phyloP scores from a whole-genome alignment of 1,139 yeast species.

The Tardiomyces digboiensis region DNA sequence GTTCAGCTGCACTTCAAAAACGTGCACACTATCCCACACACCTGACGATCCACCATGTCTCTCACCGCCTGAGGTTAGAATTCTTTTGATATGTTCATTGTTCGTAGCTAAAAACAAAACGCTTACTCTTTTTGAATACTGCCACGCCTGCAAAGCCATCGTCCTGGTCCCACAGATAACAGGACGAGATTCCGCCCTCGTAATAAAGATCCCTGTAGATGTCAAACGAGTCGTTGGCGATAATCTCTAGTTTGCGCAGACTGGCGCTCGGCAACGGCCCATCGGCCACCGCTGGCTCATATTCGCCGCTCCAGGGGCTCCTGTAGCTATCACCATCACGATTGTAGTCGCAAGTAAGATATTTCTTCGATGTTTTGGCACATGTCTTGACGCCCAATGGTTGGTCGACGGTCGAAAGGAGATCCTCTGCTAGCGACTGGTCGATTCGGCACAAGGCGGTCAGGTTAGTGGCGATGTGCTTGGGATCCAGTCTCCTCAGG shows the following conservation, averaged over 20 bases:
- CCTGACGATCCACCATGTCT: constrained; percentile 34
- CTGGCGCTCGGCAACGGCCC: constrained; percentile 65
- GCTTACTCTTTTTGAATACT: constrained; percentile 68
- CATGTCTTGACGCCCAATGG: constrained; percentile 62
- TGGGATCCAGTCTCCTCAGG: constrained; percentile 79
- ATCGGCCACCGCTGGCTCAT: constrained; percentile 54
- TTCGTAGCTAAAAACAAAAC: constrained; percentile 8
- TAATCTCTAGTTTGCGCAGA: constrained; percentile 64
- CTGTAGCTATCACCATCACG: constrained; percentile 90
- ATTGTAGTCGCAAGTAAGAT: constrained; percentile 85
- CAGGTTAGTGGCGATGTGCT: constrained; percentile 52
- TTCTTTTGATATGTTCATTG: no score
- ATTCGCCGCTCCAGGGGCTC: constrained; percentile 85
- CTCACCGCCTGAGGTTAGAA: no score
- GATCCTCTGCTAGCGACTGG: constrained; percentile 82
- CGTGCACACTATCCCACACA: constrained; percentile 90
- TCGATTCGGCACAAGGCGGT: constrained; percentile 61
- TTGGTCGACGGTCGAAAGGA: constrained; percentile 79
- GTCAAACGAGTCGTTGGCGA: constrained; percentile 88
- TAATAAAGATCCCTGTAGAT: constrained; percentile 88
- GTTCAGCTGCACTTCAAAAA: constrained; percentile 60
- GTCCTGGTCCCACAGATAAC: constrained; percentile 81
- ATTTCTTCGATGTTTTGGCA: constrained; percentile 51
- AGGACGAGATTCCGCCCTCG: constrained; percentile 87
- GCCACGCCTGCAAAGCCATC: constrained; percentile 85